Evolutionary conservation across 768 basidiomycete species (phyloP).

Genomic region (Termitomyces sp.): DNA sequence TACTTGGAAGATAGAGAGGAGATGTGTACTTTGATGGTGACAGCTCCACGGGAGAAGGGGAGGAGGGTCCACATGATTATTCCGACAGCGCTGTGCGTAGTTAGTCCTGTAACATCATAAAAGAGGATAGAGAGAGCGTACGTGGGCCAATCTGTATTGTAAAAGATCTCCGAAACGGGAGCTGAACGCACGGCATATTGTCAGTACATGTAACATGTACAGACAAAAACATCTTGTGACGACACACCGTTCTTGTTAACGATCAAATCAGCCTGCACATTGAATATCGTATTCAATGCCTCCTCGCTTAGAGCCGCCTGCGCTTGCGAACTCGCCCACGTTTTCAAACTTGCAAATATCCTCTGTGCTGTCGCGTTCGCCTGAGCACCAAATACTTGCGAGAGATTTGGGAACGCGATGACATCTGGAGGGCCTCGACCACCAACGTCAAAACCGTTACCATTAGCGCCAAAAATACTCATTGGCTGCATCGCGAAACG

Average conservation of each 20-base stretch:
- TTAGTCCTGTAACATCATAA: not conserved
- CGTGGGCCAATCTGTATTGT: slow-evolving; percentile 39
- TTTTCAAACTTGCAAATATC: slow-evolving; percentile 30
- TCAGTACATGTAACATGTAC: not conserved
- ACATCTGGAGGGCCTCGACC: slow-evolving; percentile 41
- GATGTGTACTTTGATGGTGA: slow-evolving; percentile 35
- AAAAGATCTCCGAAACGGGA: slow-evolving; percentile 43
- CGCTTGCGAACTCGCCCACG: slow-evolving; percentile 41
- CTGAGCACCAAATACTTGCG: slow-evolving; percentile 35
- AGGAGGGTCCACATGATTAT: slow-evolving; percentile 49
- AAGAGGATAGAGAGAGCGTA: slow-evolving; percentile 14
- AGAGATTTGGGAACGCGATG: slow-evolving; percentile 47
- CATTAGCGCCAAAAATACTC: slow-evolving; percentile 32
- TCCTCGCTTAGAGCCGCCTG: slow-evolving; percentile 29
- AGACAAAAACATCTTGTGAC: slow-evolving; percentile 12
- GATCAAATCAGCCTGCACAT: slow-evolving; percentile 42
- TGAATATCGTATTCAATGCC: slow-evolving; percentile 36
- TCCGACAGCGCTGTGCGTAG: slow-evolving; percentile 30
- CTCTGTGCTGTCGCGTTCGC: slow-evolving; percentile 25
- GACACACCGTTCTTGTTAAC: slow-evolving; percentile 38
- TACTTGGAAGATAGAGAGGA: not conserved
- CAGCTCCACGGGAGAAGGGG: slow-evolving; percentile 49
- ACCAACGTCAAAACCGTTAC: slow-evolving; percentile 33
- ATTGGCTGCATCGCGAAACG: slow-evolving; percentile 23
- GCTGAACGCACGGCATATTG: slow-evolving; percentile 19